Base-by-base conservation (phyloP, 169 alveolate species). In the Plasmodium gallinaceum region DNA sequence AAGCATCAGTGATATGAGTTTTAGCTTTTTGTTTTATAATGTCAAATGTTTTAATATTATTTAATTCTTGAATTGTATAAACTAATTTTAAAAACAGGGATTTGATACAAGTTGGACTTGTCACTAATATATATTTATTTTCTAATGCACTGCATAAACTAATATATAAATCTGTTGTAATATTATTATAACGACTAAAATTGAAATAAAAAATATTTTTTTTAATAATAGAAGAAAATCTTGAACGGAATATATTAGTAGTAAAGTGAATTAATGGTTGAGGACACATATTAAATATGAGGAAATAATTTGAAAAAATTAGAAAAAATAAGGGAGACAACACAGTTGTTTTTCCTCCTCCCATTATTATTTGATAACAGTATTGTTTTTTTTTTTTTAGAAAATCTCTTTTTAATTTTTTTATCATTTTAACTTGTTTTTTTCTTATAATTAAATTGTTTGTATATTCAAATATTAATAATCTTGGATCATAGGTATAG, bases 341-440 rank as follows among this genome's bases (percentile, higher is more conserved):
- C 22, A 97, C 98, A 0, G 98, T 97, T 26, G 99, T 97, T 94
- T 97, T 97, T 12, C 99, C 99, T 6, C 97, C 97, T 46, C 99
- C 99, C 99, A 97, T 97, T 45, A 97, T 95, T 97, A 96, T 96
- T 92, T 97, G 99, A 91, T 97, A 98, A 74, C 98, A 96, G 71
- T 96, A 92, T 78, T 97, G 94, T 61, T 72, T 85, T 43, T 96
- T 96, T n/a, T 62, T 89, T 65, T 74, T 85, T 61, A 93, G 94
- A 45, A 93, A 93, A 64, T 91, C 68, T 22, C 93, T 85, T 69
- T 95, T 94, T 46, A 95, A 73, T 75, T 94, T 94, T 66, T 93
- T 83, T 48, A 97, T 92, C 85, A 97, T 95, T 89, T 91, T 80
- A 46, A 96, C 98, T 93, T 97, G 99, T 20, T 95, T 73, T 78